Evolutionary conservation across 106 monocot genomes (phyloP).

Genomic region (Posidonia australis): DNA sequence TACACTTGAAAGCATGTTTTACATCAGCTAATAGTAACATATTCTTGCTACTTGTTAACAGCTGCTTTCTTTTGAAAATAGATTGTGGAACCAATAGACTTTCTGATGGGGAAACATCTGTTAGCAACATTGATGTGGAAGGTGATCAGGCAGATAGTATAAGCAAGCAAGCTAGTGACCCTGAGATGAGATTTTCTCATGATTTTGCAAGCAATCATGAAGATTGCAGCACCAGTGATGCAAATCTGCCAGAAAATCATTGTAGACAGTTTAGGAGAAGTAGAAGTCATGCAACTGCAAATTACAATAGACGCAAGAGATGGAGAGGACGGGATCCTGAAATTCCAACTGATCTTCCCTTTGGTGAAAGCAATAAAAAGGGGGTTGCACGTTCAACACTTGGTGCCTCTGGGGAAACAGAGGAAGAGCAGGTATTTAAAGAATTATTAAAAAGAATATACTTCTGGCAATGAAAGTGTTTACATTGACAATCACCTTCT

Average conservation of each 20-base stretch:
- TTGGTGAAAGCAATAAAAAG: slow-evolving; percentile 7
- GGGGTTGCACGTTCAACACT: slow-evolving; percentile 3
- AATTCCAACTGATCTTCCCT: slow-evolving; percentile 5
- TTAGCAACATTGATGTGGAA: slow-evolving; percentile 24
- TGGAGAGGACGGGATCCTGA: slow-evolving; percentile 80
- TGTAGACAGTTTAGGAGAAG: slow-evolving; percentile 54
- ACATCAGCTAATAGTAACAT: not conserved
- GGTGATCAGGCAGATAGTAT: slow-evolving; percentile 24
- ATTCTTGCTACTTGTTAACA: not conserved
- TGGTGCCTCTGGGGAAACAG: slow-evolving; percentile 17
- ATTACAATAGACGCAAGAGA: slow-evolving; percentile 45
- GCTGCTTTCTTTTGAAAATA: not conserved
- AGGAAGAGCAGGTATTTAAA: slow-evolving; percentile 39
- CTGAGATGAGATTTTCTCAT: slow-evolving; percentile 38
- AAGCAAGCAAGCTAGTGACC: slow-evolving; percentile 23
- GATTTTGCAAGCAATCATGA: slow-evolving; percentile 38
- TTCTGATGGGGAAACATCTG: slow-evolving; percentile 53
- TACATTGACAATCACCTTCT: not conserved
- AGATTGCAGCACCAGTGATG: slow-evolving; percentile 76
- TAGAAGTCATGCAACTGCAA: slow-evolving; percentile 40
- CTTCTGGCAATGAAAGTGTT: not conserved
- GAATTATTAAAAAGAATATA: not conserved
- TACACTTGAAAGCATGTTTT: not conserved
- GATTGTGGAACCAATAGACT: slow-evolving; percentile 23
- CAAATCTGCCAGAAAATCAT: slow-evolving; percentile 24